Base-by-base conservation (phyloP, 306 rosid genomes). In the Styphnolobium japonicum region DNA sequence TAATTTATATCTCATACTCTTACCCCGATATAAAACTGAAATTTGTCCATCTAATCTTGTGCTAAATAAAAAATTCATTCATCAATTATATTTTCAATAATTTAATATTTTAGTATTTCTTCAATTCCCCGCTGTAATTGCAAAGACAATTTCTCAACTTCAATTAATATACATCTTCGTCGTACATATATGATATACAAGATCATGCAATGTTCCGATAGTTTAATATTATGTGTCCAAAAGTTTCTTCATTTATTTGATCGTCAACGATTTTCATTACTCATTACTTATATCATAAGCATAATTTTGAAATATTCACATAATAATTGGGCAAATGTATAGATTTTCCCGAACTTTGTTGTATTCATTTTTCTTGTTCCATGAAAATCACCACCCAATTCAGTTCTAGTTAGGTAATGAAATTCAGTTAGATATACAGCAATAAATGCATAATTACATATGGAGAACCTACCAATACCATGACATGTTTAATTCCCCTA, bases 41-140 rank as follows among this genome's bases (percentile, higher is more conserved):
- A 1, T 19, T 19, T 10, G 2, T 11, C 46, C 12, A 27, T 7
- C 46, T 70, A 7, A 49, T 15, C 25, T 19, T 8, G 7, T 25
- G 8, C 29, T 31, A 33, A 61, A 15, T 15, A 15, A 33, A 18
- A 37, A 9, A 64, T 33, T 62, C 43, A 43, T 0, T 29, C 18
- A 60, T 62, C 43, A 55, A 36, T 56, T 58, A 60, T 11, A n/a
- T 60, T 61, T 75, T 46, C 49, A 61, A 48, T 76, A 33, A 76
- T 62, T n/a, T n/a, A 49, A n/a, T 4, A 8, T 37, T 37, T 5
- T 5, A 37, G 42, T 27, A 27, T 27, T 27, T 27, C 31, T n/a
- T n/a, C n/a, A n/a, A n/a, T n/a, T n/a, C n/a, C n/a, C n/a, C n/a
- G n/a, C n/a, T n/a, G n/a, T n/a, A n/a, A n/a, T n/a, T n/a, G n/a